Conservation (phyloP, 495 filamentous ascomycete genomes). For the Articulospora tetracladia region DNA sequence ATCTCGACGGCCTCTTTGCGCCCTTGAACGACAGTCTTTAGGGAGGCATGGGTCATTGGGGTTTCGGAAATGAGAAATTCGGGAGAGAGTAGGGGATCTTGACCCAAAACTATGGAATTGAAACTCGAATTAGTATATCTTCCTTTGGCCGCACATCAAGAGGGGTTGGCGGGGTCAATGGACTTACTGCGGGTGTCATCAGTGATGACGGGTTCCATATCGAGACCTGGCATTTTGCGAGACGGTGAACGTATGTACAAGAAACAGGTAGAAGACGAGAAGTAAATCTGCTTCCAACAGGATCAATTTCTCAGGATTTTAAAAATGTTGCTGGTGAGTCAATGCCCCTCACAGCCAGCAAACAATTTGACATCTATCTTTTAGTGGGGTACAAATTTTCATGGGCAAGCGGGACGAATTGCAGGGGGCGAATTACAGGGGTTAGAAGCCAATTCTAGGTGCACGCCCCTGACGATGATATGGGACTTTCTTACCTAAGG, state of each 20-base stretch:
- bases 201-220: slow-evolving; percentile 20
- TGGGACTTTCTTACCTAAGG: too few species aligned
- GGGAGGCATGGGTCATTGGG: slow-evolving; percentile 62
- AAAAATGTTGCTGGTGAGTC: background rate
- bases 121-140: slow-evolving; percentile 8
- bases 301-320: background rate
- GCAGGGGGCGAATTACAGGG: too few species aligned
- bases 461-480: too few species aligned
- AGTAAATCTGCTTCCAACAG: background rate
- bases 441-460: too few species aligned
- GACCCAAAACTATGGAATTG: slow-evolving; percentile 69
- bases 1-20: slow-evolving; percentile 79
- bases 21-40: slow-evolving; percentile 72
- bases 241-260: background rate
- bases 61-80: slow-evolving; percentile 85
- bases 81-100: slow-evolving; percentile 91
- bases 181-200: slow-evolving; percentile 27
- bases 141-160: background rate
- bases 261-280: background rate
- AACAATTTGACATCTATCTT: background rate
- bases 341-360: background rate
- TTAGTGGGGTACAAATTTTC: background rate
- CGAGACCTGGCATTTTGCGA: slow-evolving; percentile 24
- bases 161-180: slow-evolving; percentile 13
- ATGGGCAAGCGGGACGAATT: background rate